These are phyloP conservation scores for Bombardia bombarda DNA, from an alignment of 495 filamentous ascomycete species.

Conservation along the genomic window DNA sequence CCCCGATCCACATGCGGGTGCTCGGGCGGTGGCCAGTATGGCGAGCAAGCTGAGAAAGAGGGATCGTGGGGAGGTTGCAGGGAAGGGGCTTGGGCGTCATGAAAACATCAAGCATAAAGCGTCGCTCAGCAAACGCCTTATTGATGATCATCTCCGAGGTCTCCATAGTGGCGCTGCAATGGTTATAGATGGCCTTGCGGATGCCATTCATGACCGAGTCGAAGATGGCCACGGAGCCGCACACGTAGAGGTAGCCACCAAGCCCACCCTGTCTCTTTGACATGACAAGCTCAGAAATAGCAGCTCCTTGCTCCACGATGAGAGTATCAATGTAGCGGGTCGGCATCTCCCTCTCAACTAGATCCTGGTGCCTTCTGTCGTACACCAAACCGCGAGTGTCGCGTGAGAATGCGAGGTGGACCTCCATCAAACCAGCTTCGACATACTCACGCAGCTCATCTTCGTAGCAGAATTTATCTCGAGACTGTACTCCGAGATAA, in stretches of 20 bases:
- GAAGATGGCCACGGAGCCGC: slow-evolving; percentile 44
- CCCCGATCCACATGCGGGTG: slow-evolving; percentile 43
- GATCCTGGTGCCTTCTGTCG: slow-evolving; percentile 27
- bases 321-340: slow-evolving; percentile 43
- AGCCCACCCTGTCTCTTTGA: slow-evolving; percentile 43
- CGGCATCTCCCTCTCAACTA: slow-evolving; percentile 39
- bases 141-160: slow-evolving; percentile 38
- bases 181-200: slow-evolving; percentile 40
- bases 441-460: slow-evolving; percentile 40
- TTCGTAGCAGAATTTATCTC: slow-evolving; percentile 44
- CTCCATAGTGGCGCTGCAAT: slow-evolving; percentile 38
- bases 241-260: slow-evolving; percentile 44
- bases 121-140: slow-evolving; percentile 42
- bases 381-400: slow-evolving; percentile 38
- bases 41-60: slow-evolving; percentile 38
- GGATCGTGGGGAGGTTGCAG: slow-evolving; percentile 38
- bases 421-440: slow-evolving; percentile 39
- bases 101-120: slow-evolving; percentile 49
- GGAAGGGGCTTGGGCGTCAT: slow-evolving; percentile 45
- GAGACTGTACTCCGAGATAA: slow-evolving; percentile 43
- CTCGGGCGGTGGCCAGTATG: slow-evolving; percentile 41
- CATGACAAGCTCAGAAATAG: slow-evolving; percentile 44
- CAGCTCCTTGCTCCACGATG: slow-evolving; percentile 39
- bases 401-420: slow-evolving; percentile 42
- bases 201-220: slow-evolving; percentile 46